Base-by-base conservation (phyloP, 2,329 filamentous ascomycete genomes). In the Aureobasidium sp. region DNA sequence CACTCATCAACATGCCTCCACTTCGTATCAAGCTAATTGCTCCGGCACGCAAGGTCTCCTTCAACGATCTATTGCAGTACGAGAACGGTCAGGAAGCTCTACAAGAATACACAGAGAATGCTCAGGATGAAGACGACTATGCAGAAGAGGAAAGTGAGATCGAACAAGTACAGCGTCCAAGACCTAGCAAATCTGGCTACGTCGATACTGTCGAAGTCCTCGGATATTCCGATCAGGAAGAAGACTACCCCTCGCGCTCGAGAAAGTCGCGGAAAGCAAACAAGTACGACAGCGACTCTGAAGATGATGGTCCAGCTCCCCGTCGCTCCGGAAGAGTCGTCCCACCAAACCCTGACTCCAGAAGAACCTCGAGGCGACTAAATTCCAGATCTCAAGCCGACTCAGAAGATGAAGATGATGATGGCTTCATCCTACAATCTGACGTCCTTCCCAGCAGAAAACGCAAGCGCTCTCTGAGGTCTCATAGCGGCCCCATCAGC, bases 61-160 rank as follows among this genome's bases (percentile, higher is more conserved):
- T 79, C 36, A 72, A 79, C 37, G 70, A 77, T 36, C 71, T 84
- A 3, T 66, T 80, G 14, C 64, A 70, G 2, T 72, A 79, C 31
- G 70, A 75, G 11, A 79, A 81, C 69, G 81, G 82, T 20, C 68
- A 72, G 51, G 72, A 74, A 64, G 79, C 79, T 20, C 70, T 83
- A 25, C 69, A 77, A 39, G 66, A 71, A 17, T 81, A 77, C 67
- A 71, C 64, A 62, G 65, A 62, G 61, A 69, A 64, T 39, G 34
- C 27, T 42, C 47, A 53, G 12, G 29, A 64, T 17, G 41, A 57
- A 15, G 25, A 49, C 34, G 27, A 49, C 17, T 61, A 47, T 31
- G 60, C 62, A 51, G 60, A 62, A 47, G 25, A 70, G 45, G 25
- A 65, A 62, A 34, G 68, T 15, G 59, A 62, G 11, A 20, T 31